Evolutionary conservation across 352 stramenopile species (phyloP).

Genomic region (Globisporangium nunn): DNA sequence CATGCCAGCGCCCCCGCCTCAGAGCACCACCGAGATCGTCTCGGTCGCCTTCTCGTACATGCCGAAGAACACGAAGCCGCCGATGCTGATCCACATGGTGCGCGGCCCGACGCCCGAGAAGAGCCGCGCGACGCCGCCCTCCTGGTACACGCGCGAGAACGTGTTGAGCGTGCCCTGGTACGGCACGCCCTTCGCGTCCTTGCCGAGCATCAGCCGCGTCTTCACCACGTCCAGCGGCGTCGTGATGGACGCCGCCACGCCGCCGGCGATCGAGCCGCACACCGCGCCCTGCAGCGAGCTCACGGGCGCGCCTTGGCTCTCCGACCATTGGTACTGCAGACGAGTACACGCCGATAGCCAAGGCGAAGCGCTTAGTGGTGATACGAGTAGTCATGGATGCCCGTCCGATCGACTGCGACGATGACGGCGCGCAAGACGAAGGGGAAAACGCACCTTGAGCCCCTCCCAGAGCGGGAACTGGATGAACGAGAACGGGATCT

Average conservation of each 20-base stretch:
- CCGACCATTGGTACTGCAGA: constrained; percentile 65
- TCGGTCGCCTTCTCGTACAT: constrained; percentile 94
- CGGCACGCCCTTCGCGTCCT: constrained; percentile 87
- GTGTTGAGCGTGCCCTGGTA: constrained; percentile 92
- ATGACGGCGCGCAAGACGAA: no score
- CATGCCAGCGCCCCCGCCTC: constrained; percentile 2
- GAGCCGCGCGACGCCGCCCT: constrained; percentile 89
- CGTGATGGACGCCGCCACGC: constrained; percentile 94
- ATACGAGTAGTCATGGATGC: no score
- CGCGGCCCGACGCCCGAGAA: constrained; percentile 93
- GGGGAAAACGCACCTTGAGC: constrained; percentile 76
- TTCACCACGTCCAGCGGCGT: constrained; percentile 99
- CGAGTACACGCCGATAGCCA: not conserved
- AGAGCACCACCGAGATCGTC: constrained; percentile 56
- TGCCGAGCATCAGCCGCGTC: constrained; percentile 97
- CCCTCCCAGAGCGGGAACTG: constrained; percentile 99
- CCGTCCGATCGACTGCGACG: no score
- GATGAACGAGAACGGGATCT: constrained; percentile 99
- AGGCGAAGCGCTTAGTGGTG: no score
- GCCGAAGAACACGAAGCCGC: constrained; percentile 99
- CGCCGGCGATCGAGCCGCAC: constrained; percentile 94
- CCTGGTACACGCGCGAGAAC: constrained; percentile 83
- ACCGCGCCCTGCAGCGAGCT: constrained; percentile 89
- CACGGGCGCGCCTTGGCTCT: constrained; percentile 70
- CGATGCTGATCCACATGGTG: constrained; percentile 99